Evolutionary conservation across 2,329 filamentous ascomycete genomes (phyloP).

Genomic region (Cordyceps javanica): DNA sequence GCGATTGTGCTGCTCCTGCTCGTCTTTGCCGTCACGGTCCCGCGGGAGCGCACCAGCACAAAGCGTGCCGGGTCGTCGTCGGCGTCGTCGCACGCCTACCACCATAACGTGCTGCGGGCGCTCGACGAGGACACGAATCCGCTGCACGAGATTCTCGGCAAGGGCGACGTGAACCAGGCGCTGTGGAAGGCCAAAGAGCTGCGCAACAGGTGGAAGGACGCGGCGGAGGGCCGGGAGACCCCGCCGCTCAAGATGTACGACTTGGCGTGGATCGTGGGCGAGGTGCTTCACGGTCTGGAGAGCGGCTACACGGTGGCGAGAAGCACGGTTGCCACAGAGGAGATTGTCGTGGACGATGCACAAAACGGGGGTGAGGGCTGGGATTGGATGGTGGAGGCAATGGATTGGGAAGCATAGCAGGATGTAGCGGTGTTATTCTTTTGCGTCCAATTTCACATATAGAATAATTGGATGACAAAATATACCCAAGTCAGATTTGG

Average conservation of each 20-base stretch:
- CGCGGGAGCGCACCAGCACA: constrained; percentile 19
- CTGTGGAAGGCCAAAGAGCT: constrained; percentile 62
- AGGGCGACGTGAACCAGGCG: constrained; percentile 48
- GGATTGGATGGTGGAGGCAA: constrained; percentile 53
- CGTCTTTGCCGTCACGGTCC: constrained; percentile 53
- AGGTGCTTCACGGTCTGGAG: constrained; percentile 54
- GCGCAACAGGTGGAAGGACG: constrained; percentile 67
- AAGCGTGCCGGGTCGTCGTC: constrained; percentile 12
- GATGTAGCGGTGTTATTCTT: too few relatives aligned
- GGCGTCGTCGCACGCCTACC: constrained; percentile 47
- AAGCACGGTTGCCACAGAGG: constrained; percentile 29
- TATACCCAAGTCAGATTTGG: too few relatives aligned
- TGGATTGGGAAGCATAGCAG: constrained; percentile 49
- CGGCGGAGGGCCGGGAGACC: constrained; percentile 39
- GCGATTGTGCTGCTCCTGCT: constrained; percentile 61
- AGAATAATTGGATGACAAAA: too few relatives aligned
- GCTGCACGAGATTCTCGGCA: constrained; percentile 49
- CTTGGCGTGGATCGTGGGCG: constrained; percentile 51
- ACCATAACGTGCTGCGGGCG: constrained; percentile 61
- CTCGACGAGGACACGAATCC: constrained; percentile 53
- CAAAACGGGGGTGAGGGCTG: constrained; percentile 33
- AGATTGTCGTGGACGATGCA: background rate
- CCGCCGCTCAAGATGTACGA: constrained; percentile 52
- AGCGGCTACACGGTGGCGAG: constrained; percentile 48
- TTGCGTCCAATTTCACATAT: too few relatives aligned